Conservation (phyloP, 2,329 filamentous ascomycete genomes). For the Neopestalotiopsis clavispora region DNA sequence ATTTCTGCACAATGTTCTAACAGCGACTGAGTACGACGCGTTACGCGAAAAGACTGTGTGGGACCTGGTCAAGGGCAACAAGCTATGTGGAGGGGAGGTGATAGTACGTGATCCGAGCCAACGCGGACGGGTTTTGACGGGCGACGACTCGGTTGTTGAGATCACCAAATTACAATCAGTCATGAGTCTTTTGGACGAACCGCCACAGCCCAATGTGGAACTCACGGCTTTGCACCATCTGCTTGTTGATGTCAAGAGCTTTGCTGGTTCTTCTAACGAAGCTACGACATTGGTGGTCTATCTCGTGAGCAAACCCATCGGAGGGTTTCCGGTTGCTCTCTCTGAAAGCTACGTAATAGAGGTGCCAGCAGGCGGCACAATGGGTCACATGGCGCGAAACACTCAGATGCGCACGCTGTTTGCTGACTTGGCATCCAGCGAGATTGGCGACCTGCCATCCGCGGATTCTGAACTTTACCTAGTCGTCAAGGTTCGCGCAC, state of each 20-base stretch:
- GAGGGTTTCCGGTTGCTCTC: constrained; percentile 67
- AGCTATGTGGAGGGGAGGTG: constrained; percentile 89
- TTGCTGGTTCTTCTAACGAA: constrained; percentile 77
- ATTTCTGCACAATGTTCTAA: constrained; percentile 92
- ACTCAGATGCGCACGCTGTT: constrained; percentile 84
- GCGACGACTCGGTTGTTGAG: constrained; percentile 90
- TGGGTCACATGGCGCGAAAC: constrained; percentile 67
- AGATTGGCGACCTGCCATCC: constrained; percentile 67
- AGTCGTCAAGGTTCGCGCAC: constrained; percentile 77
- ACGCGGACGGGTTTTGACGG: constrained; percentile 84
- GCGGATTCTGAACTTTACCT: constrained; percentile 79
- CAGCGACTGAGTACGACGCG: constrained; percentile 77
- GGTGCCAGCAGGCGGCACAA: constrained; percentile 74
- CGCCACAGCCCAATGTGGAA: constrained; percentile 72
- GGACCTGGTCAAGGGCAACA: constrained; percentile 94
- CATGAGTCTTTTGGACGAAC: constrained; percentile 90
- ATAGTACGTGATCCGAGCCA: constrained; percentile 90
- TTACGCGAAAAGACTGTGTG: constrained; percentile 91
- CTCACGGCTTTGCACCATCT: constrained; percentile 78
- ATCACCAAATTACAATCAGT: constrained; percentile 90
- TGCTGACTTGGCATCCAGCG: constrained; percentile 79
- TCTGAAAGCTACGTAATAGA: constrained; percentile 86
- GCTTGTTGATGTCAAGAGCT: constrained; percentile 81
- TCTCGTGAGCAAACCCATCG: constrained; percentile 73
- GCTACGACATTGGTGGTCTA: constrained; percentile 78